Percentiles rank a stretch among this genome's conserved stretches.
Conservation (phyloP, 768 basidiomycete species). For the Cantharellus anzutake region DNA sequence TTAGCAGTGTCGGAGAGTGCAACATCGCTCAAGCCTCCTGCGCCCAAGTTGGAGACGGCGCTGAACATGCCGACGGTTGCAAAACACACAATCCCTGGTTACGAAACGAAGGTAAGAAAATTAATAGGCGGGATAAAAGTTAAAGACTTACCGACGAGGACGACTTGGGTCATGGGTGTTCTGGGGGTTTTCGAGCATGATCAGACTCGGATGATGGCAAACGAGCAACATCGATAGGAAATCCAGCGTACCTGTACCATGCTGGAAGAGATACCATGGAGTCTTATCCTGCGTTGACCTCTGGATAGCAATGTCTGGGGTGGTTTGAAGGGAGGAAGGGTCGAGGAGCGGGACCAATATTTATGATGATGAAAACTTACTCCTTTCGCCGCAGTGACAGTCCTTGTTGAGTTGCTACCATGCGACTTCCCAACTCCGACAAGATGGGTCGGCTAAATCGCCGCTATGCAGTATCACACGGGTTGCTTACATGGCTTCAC, state of each 20-base stretch:
- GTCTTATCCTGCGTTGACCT: too few relatives aligned
- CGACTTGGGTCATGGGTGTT: constrained; percentile 18
- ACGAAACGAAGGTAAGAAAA: background rate
- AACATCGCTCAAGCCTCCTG: constrained; percentile 23
- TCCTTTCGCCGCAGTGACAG: too few relatives aligned
- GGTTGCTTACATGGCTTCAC: too few relatives aligned
- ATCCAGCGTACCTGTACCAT: background rate
- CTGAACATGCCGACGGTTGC: constrained; percentile 23
- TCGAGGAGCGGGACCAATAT: too few relatives aligned
- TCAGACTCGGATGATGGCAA: background rate
- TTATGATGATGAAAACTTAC: too few relatives aligned
- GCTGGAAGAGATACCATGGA: background rate
- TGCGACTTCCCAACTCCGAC: too few relatives aligned
- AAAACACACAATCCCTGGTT: constrained; percentile 15
- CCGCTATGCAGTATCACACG: too few relatives aligned
- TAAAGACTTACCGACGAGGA: constrained; percentile 15
- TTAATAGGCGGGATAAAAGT: background rate
- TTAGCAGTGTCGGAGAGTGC: constrained; percentile 23
- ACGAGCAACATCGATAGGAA: background rate
- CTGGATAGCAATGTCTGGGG: too few relatives aligned
- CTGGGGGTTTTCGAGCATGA: background rate
- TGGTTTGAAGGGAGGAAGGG: too few relatives aligned
- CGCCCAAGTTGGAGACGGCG: constrained; percentile 21
- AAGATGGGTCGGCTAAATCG: too few relatives aligned
- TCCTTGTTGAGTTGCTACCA: too few relatives aligned